These are phyloP conservation scores for Baeospora myosura DNA, from an alignment of 1,284 basidiomycete species.

Conservation along the genomic window DNA sequence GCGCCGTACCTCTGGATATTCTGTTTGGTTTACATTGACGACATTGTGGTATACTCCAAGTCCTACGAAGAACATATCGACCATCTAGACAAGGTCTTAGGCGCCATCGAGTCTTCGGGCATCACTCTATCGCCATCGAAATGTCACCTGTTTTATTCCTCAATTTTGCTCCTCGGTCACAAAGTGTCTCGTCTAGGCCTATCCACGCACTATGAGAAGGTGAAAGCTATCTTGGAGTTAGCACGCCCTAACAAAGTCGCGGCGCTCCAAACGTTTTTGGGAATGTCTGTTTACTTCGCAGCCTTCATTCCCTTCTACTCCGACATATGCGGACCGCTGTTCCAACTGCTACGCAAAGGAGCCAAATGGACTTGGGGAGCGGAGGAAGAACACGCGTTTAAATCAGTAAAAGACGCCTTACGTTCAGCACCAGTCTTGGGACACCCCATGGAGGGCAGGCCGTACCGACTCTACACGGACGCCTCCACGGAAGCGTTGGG, in stretches of 20 bases:
- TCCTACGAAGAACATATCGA: neutral
- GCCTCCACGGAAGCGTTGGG: no score
- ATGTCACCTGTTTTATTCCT: neutral
- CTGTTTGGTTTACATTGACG: slow-evolving; percentile 1
- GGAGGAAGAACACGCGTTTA: slow-evolving; percentile 17
- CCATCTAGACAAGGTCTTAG: neutral
- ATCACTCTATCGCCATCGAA: neutral
- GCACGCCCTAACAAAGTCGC: slow-evolving; percentile 14
- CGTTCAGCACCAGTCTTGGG: slow-evolving; percentile 20
- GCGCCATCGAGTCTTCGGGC: neutral
- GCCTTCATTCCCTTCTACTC: slow-evolving; percentile 25
- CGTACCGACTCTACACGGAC: slow-evolving; percentile 32
- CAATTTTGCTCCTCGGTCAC: neutral
- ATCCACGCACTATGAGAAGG: slow-evolving; percentile 24
- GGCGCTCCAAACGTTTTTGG: slow-evolving; percentile 22
- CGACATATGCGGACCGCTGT: no score
- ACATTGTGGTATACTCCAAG: slow-evolving; percentile 1
- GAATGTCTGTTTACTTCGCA: slow-evolving; percentile 24
- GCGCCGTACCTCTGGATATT: slow-evolving; percentile 12
- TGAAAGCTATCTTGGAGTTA: slow-evolving; percentile 19
- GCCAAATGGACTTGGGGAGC: slow-evolving; percentile 21
- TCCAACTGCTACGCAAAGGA: slow-evolving; percentile 17
- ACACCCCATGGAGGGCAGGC: slow-evolving; percentile 21
- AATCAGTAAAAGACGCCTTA: slow-evolving; percentile 18
- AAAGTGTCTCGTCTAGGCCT: no score